These are phyloP conservation scores for Rhizopus microsporus DNA, from an alignment of 371 early-diverging fungal species.

Conservation along the genomic window DNA sequence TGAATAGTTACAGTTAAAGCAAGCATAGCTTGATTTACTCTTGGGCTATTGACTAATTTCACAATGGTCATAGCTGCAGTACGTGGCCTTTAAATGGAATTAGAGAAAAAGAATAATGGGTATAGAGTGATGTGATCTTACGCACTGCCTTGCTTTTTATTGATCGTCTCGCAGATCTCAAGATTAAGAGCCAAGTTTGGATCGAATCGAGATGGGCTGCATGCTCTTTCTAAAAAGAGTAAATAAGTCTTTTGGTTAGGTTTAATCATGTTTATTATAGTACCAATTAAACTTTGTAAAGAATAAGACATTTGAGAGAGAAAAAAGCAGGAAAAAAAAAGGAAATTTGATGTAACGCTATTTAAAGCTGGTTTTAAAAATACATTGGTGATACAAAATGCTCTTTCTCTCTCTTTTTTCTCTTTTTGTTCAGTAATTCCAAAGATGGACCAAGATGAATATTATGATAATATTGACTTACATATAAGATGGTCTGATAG, in stretches of 20 bases:
- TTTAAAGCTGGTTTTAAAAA: too few relatives aligned
- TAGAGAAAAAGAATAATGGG: background rate
- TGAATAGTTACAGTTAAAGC: conserved; percentile 66
- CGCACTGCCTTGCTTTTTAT: conserved; percentile 83
- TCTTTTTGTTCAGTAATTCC: too few relatives aligned
- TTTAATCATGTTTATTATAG: background rate
- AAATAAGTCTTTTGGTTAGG: background rate
- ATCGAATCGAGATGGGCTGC: conserved; percentile 67
- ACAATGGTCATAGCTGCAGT: conserved; percentile 86
- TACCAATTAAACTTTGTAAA: conserved; percentile 26
- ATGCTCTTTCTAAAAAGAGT: conserved; percentile 68
- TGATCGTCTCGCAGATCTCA: conserved; percentile 93
- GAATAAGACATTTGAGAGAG: conserved; percentile 21
- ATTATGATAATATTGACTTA: conserved; percentile 42
- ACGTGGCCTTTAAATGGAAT: conserved; percentile 61
- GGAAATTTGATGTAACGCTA: background rate
- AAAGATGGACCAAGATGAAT: conserved; percentile 23
- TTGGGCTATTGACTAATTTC: conserved; percentile 73
- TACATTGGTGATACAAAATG: background rate
- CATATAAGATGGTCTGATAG: conserved; percentile 49
- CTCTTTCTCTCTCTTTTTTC: background rate
- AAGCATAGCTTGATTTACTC: conserved; percentile 66
- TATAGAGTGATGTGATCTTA: conserved; percentile 35
- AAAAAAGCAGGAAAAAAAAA: conserved; percentile 1
- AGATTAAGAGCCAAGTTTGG: conserved; percentile 87